Percentiles rank a stretch among this genome's conserved stretches.
These are phyloP conservation scores for Fusarium phyllophilum DNA, from an alignment of 2,329 filamentous ascomycete genomes.

Conservation along the genomic window DNA sequence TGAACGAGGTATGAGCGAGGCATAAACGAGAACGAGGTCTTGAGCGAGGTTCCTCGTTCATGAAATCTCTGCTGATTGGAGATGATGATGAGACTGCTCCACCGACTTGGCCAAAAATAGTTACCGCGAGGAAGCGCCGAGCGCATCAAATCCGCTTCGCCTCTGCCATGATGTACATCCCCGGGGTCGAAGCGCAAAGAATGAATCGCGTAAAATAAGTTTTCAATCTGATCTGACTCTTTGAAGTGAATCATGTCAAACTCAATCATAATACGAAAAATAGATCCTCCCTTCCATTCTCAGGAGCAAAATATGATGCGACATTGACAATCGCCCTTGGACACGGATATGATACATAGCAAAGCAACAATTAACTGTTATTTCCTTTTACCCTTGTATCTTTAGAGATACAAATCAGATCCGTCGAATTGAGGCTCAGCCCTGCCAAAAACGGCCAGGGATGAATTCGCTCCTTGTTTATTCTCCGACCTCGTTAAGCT, in stretches of 20 bases:
- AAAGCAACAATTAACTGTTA: not conserved
- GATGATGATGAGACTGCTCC: not conserved
- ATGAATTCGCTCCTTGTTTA: not conserved
- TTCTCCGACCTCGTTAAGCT: not conserved
- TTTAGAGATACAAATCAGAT: no score
- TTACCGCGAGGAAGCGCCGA: not conserved
- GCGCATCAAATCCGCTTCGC: not conserved
- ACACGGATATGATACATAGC: fast-evolving
- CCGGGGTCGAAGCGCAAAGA: not conserved
- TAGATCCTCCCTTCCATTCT: not conserved
- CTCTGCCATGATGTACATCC: not conserved
- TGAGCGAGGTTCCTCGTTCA: not conserved
- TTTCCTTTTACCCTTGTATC: not conserved
- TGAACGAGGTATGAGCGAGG: not conserved
- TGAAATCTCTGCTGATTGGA: not conserved
- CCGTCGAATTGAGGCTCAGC: not conserved
- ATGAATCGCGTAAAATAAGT: not conserved
- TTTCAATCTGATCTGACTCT: not conserved
- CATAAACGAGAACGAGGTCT: not conserved
- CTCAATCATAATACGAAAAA: not conserved
- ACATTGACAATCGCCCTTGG: not conserved
- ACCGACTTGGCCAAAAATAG: not conserved
- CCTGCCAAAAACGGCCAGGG: not conserved
- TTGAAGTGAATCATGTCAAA: not conserved
- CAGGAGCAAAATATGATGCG: not conserved